These are phyloP conservation scores for Scutellaria barbata DNA, from an alignment of 257 asterid genomes.

Conservation along the genomic window DNA sequence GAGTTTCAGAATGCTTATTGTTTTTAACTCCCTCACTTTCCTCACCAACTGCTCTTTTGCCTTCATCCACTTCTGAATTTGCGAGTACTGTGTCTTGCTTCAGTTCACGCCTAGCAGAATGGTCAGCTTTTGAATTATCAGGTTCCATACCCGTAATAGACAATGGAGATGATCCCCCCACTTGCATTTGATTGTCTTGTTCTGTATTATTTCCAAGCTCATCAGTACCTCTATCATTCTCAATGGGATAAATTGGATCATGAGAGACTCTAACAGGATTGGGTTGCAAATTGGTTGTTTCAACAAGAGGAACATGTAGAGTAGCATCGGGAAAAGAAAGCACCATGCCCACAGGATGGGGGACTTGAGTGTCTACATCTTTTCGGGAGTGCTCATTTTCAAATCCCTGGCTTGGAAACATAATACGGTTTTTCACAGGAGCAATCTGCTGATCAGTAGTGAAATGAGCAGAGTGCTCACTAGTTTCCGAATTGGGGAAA, in stretches of 20 bases:
- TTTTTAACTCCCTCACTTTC: constrained; percentile 48
- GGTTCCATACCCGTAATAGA: constrained; percentile 39
- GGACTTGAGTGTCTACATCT: constrained; percentile 43
- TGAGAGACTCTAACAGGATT: constrained; percentile 37
- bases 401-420: constrained; percentile 45
- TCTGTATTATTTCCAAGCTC: constrained; percentile 45
- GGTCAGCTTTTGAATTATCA: constrained; percentile 34
- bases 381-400: constrained; percentile 48
- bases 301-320: constrained; percentile 29
- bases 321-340: too few relatives aligned
- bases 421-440: constrained; percentile 23
- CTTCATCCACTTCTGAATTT: constrained; percentile 44
- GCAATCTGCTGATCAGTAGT: constrained; percentile 37
- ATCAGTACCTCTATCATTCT: constrained; percentile 37
- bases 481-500: constrained; percentile 43
- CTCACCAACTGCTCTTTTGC: constrained; percentile 34
- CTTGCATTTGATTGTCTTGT: constrained; percentile 43
- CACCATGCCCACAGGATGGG: constrained; percentile 34
- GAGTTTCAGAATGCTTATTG: constrained; percentile 45
- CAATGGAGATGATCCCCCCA: constrained; percentile 42
- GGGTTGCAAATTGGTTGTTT: constrained; percentile 34
- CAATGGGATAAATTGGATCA: constrained; percentile 40
- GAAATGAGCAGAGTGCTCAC: constrained; percentile 49
- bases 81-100: constrained; percentile 42
- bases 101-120: constrained; percentile 42